Evolutionary conservation across 1,139 yeast species (phyloP), one percentile per base, ranked within the genome.

Genomic region (Yamadazyma buinensis): DNA sequence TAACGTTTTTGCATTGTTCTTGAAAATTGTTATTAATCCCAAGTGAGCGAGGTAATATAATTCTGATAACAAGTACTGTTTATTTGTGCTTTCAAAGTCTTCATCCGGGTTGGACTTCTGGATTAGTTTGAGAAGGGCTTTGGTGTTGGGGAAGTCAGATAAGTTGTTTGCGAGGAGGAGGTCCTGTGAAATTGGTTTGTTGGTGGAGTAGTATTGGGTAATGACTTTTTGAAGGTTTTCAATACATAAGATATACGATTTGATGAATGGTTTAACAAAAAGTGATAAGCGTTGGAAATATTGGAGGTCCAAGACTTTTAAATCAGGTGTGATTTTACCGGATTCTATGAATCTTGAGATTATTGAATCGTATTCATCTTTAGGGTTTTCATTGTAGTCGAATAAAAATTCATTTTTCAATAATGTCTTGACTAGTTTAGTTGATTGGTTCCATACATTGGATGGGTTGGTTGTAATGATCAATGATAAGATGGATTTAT

Each of bases 351-450:
- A 55, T 26, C 55, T 59, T 15, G 55, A 40, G 41, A 68, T 54
- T 6, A 69, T 57, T 35, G 48, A 48, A 3, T 56, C 48, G 32
- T 66, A 51, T 10, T 53, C 58, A 39, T 57, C 60, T 33, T 60
- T 48, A 21, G 47, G 44, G 40, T 65, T 62, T 35, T 55, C 56
- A 45, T 67, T 59, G 48, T 68, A 64, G 40, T 69, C 75, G 44
- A 69, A 67, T 41, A 69, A 58, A 42, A 69, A 69, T 47, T 69
- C 75, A 42, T 59, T 62, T 46, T 67, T 68, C 38, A 68, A 51
- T 37, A 67, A 59, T 2, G 68, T 66, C 1, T 69, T 64, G 32
- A 67, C 50, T 17, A 67, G 59, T 41, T 64, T 58, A 40, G 49
- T 56, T 23, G 64, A 43, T 44, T 57, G 54, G 38, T 54, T 54